A percentile compares a stretch with the other conserved stretches of the same genome.
These are phyloP conservation scores for Lathyrus aphaca DNA, from an alignment of 306 rosid genomes.

Conservation along the genomic window DNA sequence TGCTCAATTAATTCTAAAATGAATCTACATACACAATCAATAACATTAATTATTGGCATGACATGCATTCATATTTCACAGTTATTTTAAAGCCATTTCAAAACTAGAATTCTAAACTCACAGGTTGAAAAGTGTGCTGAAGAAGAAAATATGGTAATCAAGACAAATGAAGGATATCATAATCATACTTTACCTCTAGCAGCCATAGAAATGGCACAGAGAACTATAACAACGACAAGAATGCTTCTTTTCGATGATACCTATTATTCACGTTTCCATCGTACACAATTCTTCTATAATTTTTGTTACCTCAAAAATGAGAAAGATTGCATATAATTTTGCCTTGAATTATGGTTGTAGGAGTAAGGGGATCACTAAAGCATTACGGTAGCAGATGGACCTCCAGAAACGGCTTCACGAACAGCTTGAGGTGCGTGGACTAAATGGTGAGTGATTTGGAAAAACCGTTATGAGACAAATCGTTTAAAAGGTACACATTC, in stretches of 20 bases:
- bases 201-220: slow-evolving; percentile 82
- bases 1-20: too few relatives aligned
- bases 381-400: slow-evolving; percentile 91
- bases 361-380: slow-evolving; percentile 84
- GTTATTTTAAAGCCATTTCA: too few relatives aligned
- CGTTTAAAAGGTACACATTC: too few relatives aligned
- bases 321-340: slow-evolving; percentile 19
- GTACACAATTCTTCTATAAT: background rate
- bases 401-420: slow-evolving; percentile 98
- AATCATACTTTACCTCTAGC: slow-evolving; percentile 82
- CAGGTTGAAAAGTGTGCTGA: slow-evolving; percentile 93
- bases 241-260: slow-evolving; percentile 64
- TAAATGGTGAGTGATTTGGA: too few relatives aligned
- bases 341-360: slow-evolving; percentile 45
- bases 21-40: too few relatives aligned
- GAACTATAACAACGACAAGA: slow-evolving; percentile 71
- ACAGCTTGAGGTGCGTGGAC: slow-evolving; percentile 54
- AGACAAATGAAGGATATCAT: slow-evolving; percentile 90
- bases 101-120: background rate
- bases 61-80: too few relatives aligned
- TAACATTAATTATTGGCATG: too few relatives aligned
- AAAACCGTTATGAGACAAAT: too few relatives aligned
- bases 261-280: slow-evolving; percentile 4
- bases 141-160: slow-evolving; percentile 62
- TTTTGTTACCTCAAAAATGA: slow-evolving; percentile 21